Conservation (phyloP, 306 rosid species). For the Parietaria judaica region DNA sequence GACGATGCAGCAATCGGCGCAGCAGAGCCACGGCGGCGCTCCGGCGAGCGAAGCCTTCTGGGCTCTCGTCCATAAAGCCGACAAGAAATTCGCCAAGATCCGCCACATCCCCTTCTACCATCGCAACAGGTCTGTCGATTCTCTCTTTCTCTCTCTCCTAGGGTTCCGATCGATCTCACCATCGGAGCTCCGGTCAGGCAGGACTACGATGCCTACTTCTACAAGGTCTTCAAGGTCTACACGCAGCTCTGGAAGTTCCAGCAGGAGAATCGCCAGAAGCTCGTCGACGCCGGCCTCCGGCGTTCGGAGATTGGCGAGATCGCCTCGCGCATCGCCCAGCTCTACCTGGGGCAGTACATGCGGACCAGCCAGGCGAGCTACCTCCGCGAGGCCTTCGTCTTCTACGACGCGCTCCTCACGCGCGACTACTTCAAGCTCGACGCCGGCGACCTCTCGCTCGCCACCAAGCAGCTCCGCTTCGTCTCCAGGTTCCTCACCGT, state of each 20-base stretch:
- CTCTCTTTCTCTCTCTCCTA: background rate
- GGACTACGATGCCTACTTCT: conserved; percentile 64
- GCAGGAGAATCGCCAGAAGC: conserved; percentile 86
- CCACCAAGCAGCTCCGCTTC: conserved; percentile 73
- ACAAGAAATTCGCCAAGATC: conserved; percentile 79
- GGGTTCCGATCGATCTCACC: background rate
- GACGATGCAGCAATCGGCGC: background rate
- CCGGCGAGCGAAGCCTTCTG: conserved; percentile 66
- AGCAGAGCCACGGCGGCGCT: conserved; percentile 15
- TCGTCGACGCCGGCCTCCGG: conserved; percentile 73
- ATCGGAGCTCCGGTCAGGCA: background rate
- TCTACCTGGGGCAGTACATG: conserved; percentile 91
- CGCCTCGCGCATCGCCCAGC: conserved; percentile 88
- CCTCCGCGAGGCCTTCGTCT: conserved; percentile 67
- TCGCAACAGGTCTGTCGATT: conserved; percentile 43
- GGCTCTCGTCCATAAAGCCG: conserved; percentile 69
- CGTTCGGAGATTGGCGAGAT: conserved; percentile 94
- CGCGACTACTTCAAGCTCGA: conserved; percentile 74
- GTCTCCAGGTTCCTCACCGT: conserved; percentile 77
- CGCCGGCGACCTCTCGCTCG: conserved; percentile 65
- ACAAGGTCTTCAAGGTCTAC: conserved; percentile 87
- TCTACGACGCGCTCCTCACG: conserved; percentile 80
- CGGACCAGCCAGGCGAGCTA: conserved; percentile 78
- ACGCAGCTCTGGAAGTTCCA: conserved; percentile 91
- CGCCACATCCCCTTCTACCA: conserved; percentile 66